These are phyloP conservation scores for Cryptococcus sp. DNA, from an alignment of 1,284 basidiomycete genomes.

Conservation along the genomic window DNA sequence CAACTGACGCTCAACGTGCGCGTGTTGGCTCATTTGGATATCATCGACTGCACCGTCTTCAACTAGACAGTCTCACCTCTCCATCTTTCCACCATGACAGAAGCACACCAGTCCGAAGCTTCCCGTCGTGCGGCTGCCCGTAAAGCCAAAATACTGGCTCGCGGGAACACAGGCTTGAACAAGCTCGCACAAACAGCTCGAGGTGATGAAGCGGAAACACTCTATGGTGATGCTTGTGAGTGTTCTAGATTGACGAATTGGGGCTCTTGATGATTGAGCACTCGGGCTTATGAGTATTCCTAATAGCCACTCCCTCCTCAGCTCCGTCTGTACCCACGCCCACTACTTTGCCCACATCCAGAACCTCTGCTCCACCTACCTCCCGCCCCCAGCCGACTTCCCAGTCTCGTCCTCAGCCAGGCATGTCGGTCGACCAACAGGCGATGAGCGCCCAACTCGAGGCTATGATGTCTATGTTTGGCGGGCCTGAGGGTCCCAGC, in stretches of 20 bases:
- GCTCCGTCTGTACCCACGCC: not conserved
- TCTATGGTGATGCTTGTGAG: constrained; percentile 41
- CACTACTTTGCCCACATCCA: not conserved
- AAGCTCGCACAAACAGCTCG: constrained; percentile 48
- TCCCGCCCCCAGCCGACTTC: constrained; percentile 2
- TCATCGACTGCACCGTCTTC: too few species aligned
- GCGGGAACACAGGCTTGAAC: constrained; percentile 45
- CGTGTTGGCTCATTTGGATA: too few species aligned
- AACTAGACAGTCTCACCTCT: not conserved
- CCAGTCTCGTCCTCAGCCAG: constrained; percentile 3
- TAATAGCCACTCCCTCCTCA: constrained; percentile 1
- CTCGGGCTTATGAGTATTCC: not conserved
- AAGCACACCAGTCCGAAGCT: constrained; percentile 33
- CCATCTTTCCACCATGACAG: constrained; percentile 22
- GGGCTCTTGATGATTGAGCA: too few species aligned
- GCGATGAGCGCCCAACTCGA: constrained; percentile 37
- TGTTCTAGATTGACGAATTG: not conserved
- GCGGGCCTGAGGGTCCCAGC: constrained; percentile 17
- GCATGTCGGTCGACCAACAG: constrained; percentile 25
- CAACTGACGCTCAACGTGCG: too few species aligned
- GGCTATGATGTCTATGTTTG: constrained; percentile 43
- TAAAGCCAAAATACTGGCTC: constrained; percentile 49
- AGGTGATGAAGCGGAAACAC: constrained; percentile 42
- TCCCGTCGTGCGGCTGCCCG: constrained; percentile 47
- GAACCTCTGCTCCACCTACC: constrained; percentile 11